These are phyloP conservation scores for Chaetomiaceae sp. DNA, from an alignment of 2,329 filamentous ascomycete genomes.

Conservation along the genomic window DNA sequence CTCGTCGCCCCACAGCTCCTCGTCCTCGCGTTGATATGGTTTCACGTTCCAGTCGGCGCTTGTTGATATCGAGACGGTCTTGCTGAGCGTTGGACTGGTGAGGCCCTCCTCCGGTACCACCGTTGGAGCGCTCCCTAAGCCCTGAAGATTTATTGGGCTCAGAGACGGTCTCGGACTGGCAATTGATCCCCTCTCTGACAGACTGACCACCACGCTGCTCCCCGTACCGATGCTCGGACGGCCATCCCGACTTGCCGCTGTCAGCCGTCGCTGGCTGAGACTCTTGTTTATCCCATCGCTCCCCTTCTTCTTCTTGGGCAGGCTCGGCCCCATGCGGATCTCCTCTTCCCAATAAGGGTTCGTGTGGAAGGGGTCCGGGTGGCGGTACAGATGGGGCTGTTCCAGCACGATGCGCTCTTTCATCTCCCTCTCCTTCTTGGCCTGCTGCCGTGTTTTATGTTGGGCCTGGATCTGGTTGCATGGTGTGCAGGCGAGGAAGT, in stretches of 20 bases:
- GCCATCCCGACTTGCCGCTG: slow-evolving; percentile 50
- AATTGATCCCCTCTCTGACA: slow-evolving; percentile 23
- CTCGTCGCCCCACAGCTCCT: slow-evolving; percentile 75
- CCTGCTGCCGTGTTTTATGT: slow-evolving; percentile 66
- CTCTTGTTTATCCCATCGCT: slow-evolving; percentile 46
- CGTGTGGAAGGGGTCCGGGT: slow-evolving; percentile 77
- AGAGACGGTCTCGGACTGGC: slow-evolving; percentile 24
- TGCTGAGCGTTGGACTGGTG: slow-evolving; percentile 36
- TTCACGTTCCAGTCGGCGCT: slow-evolving; percentile 68
- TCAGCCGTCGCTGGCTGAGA: slow-evolving; percentile 56
- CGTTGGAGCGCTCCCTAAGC: slow-evolving; percentile 40
- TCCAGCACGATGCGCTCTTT: slow-evolving; percentile 62
- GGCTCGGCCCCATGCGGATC: slow-evolving; percentile 73
- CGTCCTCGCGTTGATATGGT: slow-evolving; percentile 81
- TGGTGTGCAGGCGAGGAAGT: slow-evolving; percentile 71
- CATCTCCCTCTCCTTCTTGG: slow-evolving; percentile 62
- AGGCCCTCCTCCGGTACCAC: slow-evolving; percentile 45
- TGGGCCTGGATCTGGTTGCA: slow-evolving; percentile 68
- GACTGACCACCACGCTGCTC: slow-evolving; percentile 37
- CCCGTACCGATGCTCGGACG: slow-evolving; percentile 36
- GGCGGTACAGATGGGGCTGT: slow-evolving; percentile 69
- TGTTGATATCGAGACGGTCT: slow-evolving; percentile 34
- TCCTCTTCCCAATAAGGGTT: slow-evolving; percentile 89
- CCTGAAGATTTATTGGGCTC: slow-evolving; percentile 28
- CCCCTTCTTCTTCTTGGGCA: slow-evolving; percentile 56